Base-by-base conservation (phyloP, 75 land plant genomes). In the Azolla pinnata region DNA sequence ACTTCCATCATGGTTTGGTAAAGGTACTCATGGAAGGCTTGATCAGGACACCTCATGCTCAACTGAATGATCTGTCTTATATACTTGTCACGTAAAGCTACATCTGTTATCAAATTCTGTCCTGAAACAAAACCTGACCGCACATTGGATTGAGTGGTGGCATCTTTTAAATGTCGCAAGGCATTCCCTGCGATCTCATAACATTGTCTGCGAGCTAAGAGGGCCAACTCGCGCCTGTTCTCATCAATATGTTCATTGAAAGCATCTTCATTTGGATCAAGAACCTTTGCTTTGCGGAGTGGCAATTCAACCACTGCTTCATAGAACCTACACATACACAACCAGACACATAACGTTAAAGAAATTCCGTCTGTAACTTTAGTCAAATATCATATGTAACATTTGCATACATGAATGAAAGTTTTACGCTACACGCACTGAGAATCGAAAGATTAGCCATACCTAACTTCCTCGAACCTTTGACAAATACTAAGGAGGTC, bases 231-330 rank as follows among this genome's bases (percentile, higher is more conserved):
- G 8, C 83, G 82, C 30, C 45, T 65, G 20, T 71, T 77, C 27
- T 78, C 77, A 60, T 90, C 97, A 72, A 77, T 69, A 56, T 83
- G 79, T 2, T 78, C 81, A 69, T 85, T 88, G 29, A 83, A 69
- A 42, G 99, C 96, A 86, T 93, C 85, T 54, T 84, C 91, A 0
- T 68, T 66, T 35, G 97, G 81, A 69, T 89, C 97, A 56, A 90
- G 64, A 27, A 88, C 91, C 56, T 78, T 84, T 26, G 99, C 91
- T 54, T 90, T 95, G 29, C 88, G 91, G 46, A 95, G 66, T 4
- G 99, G 92, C 54, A 95, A 76, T 34, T 79, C 77, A 57, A 95
- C 97, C 26, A 95, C 99, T 32, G 97, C 99, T 65, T 95, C 99
- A 68, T 95, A 95, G 67, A 80, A 95, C 67, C 99, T 95, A 73